Evolutionary conservation across 495 filamentous ascomycete genomes (phyloP).

Genomic region (Lasiosphaeris hirsuta): DNA sequence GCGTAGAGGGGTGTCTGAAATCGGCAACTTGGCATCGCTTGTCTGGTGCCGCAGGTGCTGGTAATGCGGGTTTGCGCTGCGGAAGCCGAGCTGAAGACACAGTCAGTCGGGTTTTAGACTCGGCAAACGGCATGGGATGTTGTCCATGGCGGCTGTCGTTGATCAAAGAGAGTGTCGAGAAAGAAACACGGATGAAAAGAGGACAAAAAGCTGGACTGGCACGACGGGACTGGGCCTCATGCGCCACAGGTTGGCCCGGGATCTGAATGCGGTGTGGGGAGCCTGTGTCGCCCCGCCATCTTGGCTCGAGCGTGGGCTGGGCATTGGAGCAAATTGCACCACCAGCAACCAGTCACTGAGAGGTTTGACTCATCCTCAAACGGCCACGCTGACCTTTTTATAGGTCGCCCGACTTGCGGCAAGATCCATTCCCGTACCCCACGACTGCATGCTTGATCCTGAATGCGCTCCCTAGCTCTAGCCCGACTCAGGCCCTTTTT

Average conservation of each 20-base stretch:
- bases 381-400: slow-evolving; percentile 27
- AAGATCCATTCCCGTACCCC: neutral
- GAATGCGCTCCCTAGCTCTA: slow-evolving; percentile 27
- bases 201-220: neutral
- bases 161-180: no score
- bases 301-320: neutral
- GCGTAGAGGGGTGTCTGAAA: no score
- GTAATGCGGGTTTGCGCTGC: no score
- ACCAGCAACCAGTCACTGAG: slow-evolving; percentile 6
- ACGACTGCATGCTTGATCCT: slow-evolving; percentile 3
- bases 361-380: slow-evolving; percentile 26
- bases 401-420: neutral
- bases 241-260: slow-evolving; percentile 1
- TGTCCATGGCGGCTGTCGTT: no score
- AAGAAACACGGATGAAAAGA: neutral
- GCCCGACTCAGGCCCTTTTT: slow-evolving; percentile 15
- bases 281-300: neutral
- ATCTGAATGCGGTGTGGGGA: slow-evolving; percentile 12
- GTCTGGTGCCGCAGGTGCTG: no score
- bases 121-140: no score
- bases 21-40: no score
- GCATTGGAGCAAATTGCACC: slow-evolving; percentile 8
- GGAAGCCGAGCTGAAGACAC: no score
- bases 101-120: no score
- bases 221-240: neutral